Evolutionary conservation across 768 basidiomycete species (phyloP).

Genomic region (Symmetrospora coprosmae): DNA sequence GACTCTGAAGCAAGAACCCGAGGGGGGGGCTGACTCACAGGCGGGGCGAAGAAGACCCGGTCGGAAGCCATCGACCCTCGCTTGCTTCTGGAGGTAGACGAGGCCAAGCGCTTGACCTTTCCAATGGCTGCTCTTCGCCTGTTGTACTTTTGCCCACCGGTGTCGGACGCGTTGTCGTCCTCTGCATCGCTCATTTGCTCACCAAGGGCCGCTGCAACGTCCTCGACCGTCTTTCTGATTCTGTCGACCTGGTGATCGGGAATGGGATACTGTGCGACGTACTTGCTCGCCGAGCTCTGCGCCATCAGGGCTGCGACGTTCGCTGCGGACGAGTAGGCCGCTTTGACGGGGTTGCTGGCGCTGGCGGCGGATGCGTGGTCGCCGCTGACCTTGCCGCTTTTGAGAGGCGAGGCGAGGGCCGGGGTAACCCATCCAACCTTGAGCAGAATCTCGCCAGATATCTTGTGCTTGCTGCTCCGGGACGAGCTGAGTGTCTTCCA

Average conservation of each 20-base stretch:
- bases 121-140: background rate
- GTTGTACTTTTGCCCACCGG: background rate
- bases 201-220: background rate
- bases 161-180: background rate
- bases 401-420: background rate
- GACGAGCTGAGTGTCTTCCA: slow-evolving; percentile 42
- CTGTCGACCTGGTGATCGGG: too few species aligned
- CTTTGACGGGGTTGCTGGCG: background rate
- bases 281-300: too few species aligned
- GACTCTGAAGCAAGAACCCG: background rate
- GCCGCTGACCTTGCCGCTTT: background rate
- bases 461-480: slow-evolving; percentile 42
- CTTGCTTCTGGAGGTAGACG: background rate
- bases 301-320: too few species aligned
- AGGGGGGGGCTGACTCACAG: slow-evolving; percentile 40
- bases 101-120: background rate
- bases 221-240: background rate
- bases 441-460: slow-evolving; percentile 47
- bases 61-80: slow-evolving; percentile 46
- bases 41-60: slow-evolving; percentile 53
- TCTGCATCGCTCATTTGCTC: background rate
- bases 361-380: background rate
- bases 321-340: background rate
- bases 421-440: slow-evolving; percentile 48
- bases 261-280: too few species aligned